Evolutionary conservation across 148 eudicot species (phyloP).

Genomic region (Spergularia bocconei): DNA sequence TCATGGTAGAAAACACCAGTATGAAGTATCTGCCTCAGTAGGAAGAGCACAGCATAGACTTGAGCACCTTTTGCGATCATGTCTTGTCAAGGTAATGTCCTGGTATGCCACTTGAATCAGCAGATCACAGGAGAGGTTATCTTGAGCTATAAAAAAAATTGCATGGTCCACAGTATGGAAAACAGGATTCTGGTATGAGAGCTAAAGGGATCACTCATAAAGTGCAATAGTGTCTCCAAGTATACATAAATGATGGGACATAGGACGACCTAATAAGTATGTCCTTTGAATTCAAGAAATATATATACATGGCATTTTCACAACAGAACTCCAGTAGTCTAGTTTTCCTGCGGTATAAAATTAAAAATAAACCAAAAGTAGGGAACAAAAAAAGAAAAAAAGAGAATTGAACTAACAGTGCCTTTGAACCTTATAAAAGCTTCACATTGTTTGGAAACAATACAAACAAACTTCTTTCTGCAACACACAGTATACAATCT

Average conservation of each 20-base stretch:
- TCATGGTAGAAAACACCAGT: background rate
- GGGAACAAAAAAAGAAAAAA: background rate
- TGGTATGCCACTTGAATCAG: constrained; percentile 4
- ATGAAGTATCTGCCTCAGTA: background rate
- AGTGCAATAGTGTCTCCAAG: background rate
- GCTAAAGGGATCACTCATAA: background rate
- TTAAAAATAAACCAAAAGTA: background rate
- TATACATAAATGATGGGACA: background rate
- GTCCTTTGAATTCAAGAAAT: background rate
- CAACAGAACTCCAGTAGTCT: background rate
- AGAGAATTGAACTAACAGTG: constrained; percentile 16
- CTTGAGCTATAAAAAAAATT: background rate
- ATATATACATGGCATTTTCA: background rate
- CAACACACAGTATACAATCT: background rate
- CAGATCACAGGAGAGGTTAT: background rate
- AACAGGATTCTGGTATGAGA: constrained; percentile 5
- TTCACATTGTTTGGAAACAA: constrained; percentile 20
- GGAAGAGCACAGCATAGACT: background rate
- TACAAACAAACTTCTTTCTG: constrained; percentile 21
- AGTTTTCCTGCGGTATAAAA: background rate
- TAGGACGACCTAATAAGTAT: constrained; percentile 11
- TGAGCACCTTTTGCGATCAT: background rate
- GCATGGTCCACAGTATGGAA: background rate
- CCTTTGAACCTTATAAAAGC: constrained; percentile 52
- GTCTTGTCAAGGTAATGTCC: background rate